Conservation (phyloP, 2,329 filamentous ascomycete genomes). For the Volutella citrinella region DNA sequence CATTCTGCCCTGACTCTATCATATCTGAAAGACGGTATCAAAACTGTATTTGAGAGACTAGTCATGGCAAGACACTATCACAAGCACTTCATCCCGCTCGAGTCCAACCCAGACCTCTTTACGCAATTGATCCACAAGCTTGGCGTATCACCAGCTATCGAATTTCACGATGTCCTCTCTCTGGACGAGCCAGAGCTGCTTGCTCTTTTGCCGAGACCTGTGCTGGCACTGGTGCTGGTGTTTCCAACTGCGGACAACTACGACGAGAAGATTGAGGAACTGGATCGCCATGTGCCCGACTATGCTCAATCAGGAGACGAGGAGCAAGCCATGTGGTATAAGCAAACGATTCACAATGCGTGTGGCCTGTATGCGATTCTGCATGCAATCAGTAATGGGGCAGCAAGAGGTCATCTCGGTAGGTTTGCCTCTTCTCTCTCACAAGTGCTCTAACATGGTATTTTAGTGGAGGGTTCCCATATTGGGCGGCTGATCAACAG, state of each 20-base stretch:
- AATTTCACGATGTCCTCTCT: constrained; percentile 82
- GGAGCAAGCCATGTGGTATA: constrained; percentile 62
- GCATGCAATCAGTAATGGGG: constrained; percentile 62
- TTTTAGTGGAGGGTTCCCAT: no score
- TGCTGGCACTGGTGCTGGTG: constrained; percentile 77
- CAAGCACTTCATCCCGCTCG: no score
- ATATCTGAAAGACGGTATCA: no score
- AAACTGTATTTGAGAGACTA: no score
- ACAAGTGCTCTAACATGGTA: no score
- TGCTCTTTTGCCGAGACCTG: constrained; percentile 76
- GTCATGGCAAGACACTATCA: no score
- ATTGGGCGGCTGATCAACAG: no score
- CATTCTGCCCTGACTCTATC: no score
- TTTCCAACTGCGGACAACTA: constrained; percentile 75
- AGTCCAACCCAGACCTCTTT: constrained; percentile 83
- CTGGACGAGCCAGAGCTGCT: constrained; percentile 78
- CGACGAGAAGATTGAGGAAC: constrained; percentile 44
- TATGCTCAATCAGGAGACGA: constrained; percentile 6
- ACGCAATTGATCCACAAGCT: constrained; percentile 71
- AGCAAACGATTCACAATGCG: constrained; percentile 69
- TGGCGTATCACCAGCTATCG: constrained; percentile 65
- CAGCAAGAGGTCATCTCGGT: no score
- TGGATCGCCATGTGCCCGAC: not conserved
- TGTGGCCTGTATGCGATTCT: constrained; percentile 67
- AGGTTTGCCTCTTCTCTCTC: no score